Evolutionary conservation across 1,284 basidiomycete species (phyloP).

Genomic region (Kalmanozyma brasiliensis): DNA sequence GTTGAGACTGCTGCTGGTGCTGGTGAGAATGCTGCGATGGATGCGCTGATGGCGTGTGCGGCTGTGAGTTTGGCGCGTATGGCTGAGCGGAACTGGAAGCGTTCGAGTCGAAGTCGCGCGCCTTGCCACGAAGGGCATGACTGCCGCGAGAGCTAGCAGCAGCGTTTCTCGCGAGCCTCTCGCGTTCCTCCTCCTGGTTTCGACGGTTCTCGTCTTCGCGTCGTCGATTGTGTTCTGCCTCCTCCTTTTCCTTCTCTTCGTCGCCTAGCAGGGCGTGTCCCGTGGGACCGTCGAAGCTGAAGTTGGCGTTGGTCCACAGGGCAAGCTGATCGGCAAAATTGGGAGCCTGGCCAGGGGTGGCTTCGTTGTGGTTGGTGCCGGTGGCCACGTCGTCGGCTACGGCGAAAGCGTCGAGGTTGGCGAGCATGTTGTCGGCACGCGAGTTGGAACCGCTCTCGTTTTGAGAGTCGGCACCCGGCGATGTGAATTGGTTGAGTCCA

Average conservation of each 20-base stretch:
- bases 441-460: constrained; percentile 36
- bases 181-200: constrained; percentile 53
- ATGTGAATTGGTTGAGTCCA: constrained; percentile 61
- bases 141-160: constrained; percentile 48
- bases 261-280: constrained; percentile 66
- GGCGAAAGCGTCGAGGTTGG: constrained; percentile 50
- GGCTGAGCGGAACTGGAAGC: constrained; percentile 18
- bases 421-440: constrained; percentile 48
- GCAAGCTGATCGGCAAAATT: constrained; percentile 66
- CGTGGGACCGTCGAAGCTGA: constrained; percentile 67
- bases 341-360: constrained; percentile 30
- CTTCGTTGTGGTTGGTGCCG: constrained; percentile 31
- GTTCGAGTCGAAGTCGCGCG: constrained; percentile 35
- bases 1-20: constrained; percentile 22
- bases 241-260: constrained; percentile 65
- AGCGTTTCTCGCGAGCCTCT: constrained; percentile 44
- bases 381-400: constrained; percentile 36
- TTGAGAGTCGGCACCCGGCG: constrained; percentile 34
- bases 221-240: constrained; percentile 52
- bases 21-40: constrained; percentile 27
- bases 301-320: constrained; percentile 67
- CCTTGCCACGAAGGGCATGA: constrained; percentile 45
- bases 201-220: constrained; percentile 53
- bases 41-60: constrained; percentile 16
- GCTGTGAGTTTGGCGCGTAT: constrained; percentile 30